Conservation (phyloP, 352 stramenopile species). For the Globisporangium uncinulatum region DNA sequence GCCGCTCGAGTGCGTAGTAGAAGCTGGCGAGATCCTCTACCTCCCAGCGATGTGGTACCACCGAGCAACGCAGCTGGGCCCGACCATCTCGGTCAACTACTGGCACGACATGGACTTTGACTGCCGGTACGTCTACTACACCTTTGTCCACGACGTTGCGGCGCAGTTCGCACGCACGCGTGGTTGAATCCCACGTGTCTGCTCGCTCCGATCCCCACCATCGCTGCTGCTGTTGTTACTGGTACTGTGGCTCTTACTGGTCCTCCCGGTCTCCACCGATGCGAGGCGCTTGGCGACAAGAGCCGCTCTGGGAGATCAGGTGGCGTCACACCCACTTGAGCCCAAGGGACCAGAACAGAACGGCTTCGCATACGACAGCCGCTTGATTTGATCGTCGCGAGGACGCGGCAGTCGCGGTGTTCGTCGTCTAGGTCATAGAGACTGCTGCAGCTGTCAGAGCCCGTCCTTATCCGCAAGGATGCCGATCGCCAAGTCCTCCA, state of each 20-base stretch:
- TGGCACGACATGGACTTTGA: conserved; percentile 90
- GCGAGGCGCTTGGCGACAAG: no score
- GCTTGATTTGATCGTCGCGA: conserved; percentile 19
- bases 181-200: neutral
- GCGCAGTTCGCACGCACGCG: conserved; percentile 1
- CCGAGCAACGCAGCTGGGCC: conserved; percentile 61
- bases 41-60: conserved; percentile 84
- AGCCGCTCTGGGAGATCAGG: neutral
- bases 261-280: no score
- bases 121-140: conserved; percentile 85
- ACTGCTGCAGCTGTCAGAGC: conserved; percentile 20
- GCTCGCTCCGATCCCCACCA: neutral
- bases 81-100: conserved; percentile 86
- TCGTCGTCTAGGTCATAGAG: conserved; percentile 24
- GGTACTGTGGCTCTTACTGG: neutral
- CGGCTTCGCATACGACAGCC: conserved; percentile 12
- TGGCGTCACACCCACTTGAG: conserved; percentile 14
- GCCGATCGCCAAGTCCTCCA: conserved; percentile 26
- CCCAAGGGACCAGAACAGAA: conserved; percentile 8
- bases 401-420: conserved; percentile 18
- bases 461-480: conserved; percentile 15
- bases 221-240: neutral
- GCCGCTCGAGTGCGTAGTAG: conserved; percentile 64
- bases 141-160: conserved; percentile 62
- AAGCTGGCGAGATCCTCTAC: conserved; percentile 68